Evolutionary conservation across 1,284 basidiomycete species (phyloP), one percentile per base, ranked within the genome.

Genomic region (Apiotrichum gracile): DNA sequence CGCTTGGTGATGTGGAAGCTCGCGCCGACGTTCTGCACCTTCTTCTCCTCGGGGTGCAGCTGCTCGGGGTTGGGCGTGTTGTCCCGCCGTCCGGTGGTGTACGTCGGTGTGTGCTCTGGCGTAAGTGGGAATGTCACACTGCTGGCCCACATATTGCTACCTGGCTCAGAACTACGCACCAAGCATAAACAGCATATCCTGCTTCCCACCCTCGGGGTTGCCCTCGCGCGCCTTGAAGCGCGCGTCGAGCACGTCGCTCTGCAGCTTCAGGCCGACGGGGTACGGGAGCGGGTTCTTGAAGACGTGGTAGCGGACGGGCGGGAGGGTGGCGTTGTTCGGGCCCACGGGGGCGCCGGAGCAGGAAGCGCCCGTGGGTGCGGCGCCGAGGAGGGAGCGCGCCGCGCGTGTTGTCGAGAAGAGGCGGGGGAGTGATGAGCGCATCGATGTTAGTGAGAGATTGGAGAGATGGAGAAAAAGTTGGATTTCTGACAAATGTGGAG

Each of bases 31-130:
- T 77, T 76, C 10, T 78, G 81, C 26, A 96, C 78, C 45, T 88
- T 83, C 35, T 73, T 68, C 34, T 84, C 82, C 66, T 94, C 90
- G 37, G 77, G 75, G 38, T 81, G 77, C 13, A 85, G 75, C 40
- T 82, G 80, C n/a, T 81, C 78, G 17, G 76, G 69, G 49, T 73
- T 72, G 2, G 69, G 69, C 7, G 70, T 68, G 43, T 70, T 67
- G 71, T 94, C 91, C 13, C 96, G 81, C 26, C 92, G 82, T 5
- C 94, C 94, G 10, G 87, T 83, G 4, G 94, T 98, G 75, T 91
- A 98, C 1, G 96, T 93, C 6, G 94, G 94, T 10, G 86, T 82
- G 65, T 98, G 94, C 73, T 98, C 75, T 77, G 60, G 8, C 16
- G 29, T 16, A 2, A 12, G 26, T 13, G 31, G 13, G 6, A 78